phyloP scores from a whole-genome alignment of 371 early-diverging fungal species.

The Mucor sp. region DNA sequence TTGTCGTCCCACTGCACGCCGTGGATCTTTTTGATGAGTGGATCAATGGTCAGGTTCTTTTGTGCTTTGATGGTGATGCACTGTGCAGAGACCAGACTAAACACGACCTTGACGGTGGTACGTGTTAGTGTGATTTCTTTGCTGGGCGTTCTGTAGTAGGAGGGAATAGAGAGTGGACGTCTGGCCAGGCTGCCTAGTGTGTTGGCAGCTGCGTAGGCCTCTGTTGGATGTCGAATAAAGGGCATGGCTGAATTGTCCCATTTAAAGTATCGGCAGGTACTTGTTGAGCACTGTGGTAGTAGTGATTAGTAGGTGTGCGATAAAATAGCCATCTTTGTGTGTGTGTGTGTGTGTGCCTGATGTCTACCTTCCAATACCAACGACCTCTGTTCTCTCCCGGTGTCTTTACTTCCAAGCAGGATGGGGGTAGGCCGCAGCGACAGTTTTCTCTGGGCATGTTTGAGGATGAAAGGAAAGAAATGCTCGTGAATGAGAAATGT shows the following conservation, averaged over 20 bases:
- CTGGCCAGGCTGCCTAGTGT: not conserved
- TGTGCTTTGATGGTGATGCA: constrained; percentile 22
- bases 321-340: not conserved
- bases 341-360: not conserved
- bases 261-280: constrained; percentile 27
- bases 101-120: constrained; percentile 17
- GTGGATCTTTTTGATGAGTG: constrained; percentile 22
- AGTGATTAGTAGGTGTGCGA: too few relatives aligned
- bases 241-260: constrained; percentile 41
- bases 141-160: not conserved
- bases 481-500: not conserved
- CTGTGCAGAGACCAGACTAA: constrained; percentile 19
- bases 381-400: constrained; percentile 27
- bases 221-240: constrained; percentile 17
- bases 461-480: not conserved
- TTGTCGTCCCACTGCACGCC: constrained; percentile 16
- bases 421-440: constrained; percentile 1
- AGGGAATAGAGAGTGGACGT: not conserved
- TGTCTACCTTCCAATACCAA: constrained; percentile 40
- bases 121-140: not conserved
- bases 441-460: constrained; percentile 4
- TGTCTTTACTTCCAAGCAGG: constrained; percentile 14
- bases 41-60: constrained; percentile 23
- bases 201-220: constrained; percentile 20
- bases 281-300: constrained; percentile 34